Percentiles rank a stretch among this genome's conserved stretches.
Conservation (phyloP, 2,329 filamentous ascomycete species). For the Clarireedia homoeocarpa region DNA sequence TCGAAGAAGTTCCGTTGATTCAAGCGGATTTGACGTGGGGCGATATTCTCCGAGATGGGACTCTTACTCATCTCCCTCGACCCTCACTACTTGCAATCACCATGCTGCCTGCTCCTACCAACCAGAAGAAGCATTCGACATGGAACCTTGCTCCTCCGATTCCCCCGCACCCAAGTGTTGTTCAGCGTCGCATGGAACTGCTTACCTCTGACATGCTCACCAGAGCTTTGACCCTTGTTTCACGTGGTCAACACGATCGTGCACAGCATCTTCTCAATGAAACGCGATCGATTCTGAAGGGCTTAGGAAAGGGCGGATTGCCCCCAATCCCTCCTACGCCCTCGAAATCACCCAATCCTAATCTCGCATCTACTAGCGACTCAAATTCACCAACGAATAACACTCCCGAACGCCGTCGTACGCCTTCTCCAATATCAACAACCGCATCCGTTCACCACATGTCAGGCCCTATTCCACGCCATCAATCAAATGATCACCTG, state of each 20-base stretch:
- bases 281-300: constrained; percentile 91
- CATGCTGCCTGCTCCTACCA: constrained; percentile 65
- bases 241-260: constrained; percentile 85
- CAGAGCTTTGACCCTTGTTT: constrained; percentile 81
- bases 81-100: constrained; percentile 92
- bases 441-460: constrained; percentile 22
- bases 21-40: constrained; percentile 92
- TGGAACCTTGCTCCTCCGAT: constrained; percentile 69
- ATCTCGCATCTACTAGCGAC: constrained; percentile 7
- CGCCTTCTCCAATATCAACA: constrained; percentile 33
- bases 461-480: constrained; percentile 38
- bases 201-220: constrained; percentile 98
- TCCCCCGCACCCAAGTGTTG: constrained; percentile 87
- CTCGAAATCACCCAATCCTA: constrained; percentile 20
- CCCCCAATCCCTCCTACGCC: constrained; percentile 72
- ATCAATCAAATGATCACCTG: constrained; percentile 41
- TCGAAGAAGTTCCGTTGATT: constrained; percentile 91
- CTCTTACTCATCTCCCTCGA: constrained; percentile 74
- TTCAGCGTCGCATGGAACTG: constrained; percentile 94
- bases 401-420: constrained; percentile 30
- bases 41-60: constrained; percentile 85
- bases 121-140: constrained; percentile 54
- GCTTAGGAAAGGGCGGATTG: constrained; percentile 87
- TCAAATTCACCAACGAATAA: constrained; percentile 22
- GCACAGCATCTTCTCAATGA: constrained; percentile 88